Percentiles rank a stretch among this genome's conserved stretches.
These are phyloP conservation scores for Phytophthora lateralis DNA, from an alignment of 352 stramenopile species.

Conservation along the genomic window DNA sequence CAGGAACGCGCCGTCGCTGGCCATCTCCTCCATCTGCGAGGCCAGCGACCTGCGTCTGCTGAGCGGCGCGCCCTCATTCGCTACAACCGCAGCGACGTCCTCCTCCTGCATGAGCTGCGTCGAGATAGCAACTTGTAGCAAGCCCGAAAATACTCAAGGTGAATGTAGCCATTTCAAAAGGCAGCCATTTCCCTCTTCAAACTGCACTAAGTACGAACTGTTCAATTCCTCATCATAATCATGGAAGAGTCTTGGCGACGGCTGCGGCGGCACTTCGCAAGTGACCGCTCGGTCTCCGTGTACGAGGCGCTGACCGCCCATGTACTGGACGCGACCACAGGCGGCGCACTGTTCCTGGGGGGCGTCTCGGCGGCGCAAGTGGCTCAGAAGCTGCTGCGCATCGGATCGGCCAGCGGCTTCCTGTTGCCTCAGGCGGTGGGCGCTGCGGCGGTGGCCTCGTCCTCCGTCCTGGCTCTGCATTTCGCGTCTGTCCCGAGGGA, in stretches of 20 bases:
- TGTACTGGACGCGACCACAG: conserved; percentile 50
- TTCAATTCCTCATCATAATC: background rate
- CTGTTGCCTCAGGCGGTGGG: conserved; percentile 48
- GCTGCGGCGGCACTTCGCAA: conserved; percentile 40
- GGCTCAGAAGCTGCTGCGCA: conserved; percentile 44
- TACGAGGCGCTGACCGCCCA: conserved; percentile 51
- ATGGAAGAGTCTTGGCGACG: conserved; percentile 6
- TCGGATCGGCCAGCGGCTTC: conserved; percentile 55
- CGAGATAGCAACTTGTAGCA: conserved; percentile 1
- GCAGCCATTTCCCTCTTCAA: conserved; percentile 28
- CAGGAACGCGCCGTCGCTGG: conserved; percentile 46
- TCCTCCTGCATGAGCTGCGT: conserved; percentile 13
- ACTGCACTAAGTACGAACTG: background rate
- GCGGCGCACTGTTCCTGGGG: conserved; percentile 52
- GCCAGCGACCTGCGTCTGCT: conserved; percentile 49
- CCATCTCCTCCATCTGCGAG: conserved; percentile 49
- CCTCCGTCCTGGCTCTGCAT: conserved; percentile 49
- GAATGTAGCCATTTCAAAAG: background rate
- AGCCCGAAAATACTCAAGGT: background rate
- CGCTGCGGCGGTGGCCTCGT: conserved; percentile 48
- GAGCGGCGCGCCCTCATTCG: background rate
- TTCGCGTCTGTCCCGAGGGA: conserved; percentile 59
- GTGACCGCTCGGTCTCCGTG: conserved; percentile 46
- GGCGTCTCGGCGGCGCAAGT: conserved; percentile 56
- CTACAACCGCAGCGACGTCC: background rate